Conservation (phyloP, 495 filamentous ascomycete genomes). For the Aspergillus affinis region DNA sequence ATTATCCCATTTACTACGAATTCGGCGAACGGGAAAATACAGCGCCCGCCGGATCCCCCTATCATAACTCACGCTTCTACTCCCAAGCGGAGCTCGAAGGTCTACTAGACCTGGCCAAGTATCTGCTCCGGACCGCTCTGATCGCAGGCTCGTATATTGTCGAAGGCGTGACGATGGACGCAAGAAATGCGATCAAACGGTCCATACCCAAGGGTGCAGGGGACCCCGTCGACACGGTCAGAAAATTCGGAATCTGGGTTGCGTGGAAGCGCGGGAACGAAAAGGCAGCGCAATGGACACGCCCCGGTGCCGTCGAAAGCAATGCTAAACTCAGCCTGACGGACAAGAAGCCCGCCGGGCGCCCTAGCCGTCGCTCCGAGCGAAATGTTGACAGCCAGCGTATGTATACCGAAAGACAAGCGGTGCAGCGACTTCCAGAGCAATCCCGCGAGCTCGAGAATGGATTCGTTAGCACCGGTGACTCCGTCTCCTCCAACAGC, state of each 20-base stretch:
- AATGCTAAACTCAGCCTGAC: conserved; percentile 42
- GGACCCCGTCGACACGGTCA: conserved; percentile 61
- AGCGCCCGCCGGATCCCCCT: conserved; percentile 41
- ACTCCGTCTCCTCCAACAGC: conserved; percentile 22
- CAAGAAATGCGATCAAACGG: conserved; percentile 57
- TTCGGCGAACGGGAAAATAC: conserved; percentile 54
- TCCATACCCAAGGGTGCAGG: conserved; percentile 64
- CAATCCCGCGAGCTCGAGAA: conserved; percentile 20
- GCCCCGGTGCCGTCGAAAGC: conserved; percentile 46
- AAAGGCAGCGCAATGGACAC: conserved; percentile 64
- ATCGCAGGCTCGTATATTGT: conserved; percentile 62
- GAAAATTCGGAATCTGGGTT: conserved; percentile 67
- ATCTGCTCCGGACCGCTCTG: conserved; percentile 66
- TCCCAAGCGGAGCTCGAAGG: conserved; percentile 70
- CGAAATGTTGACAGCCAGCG: conserved; percentile 44
- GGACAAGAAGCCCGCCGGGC: conserved; percentile 45
- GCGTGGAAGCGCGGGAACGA: conserved; percentile 76
- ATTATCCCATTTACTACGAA: conserved; percentile 58
- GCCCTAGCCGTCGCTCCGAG: conserved; percentile 47
- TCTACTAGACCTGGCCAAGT: conserved; percentile 60
- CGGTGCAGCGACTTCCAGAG: conserved; percentile 41
- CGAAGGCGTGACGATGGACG: conserved; percentile 57
- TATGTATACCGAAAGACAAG: conserved; percentile 47
- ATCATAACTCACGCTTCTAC: conserved; percentile 64
- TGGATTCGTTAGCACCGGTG: conserved; percentile 16